These are phyloP conservation scores for Saccharomycopsis fodiens DNA, from an alignment of 805 yeast genomes.

Conservation along the genomic window DNA sequence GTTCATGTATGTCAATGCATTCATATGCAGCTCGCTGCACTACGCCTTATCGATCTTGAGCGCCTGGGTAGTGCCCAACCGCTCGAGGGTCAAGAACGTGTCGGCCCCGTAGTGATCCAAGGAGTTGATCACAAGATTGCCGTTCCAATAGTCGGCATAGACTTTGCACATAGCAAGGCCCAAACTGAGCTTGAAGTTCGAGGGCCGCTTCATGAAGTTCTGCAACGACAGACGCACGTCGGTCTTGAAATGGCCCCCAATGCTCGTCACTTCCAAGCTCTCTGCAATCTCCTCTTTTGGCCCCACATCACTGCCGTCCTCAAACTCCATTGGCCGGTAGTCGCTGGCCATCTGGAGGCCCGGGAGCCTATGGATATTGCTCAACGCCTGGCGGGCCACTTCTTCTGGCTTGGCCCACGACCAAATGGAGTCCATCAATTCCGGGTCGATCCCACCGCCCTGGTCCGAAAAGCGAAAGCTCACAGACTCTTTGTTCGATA, in stretches of 20 bases:
- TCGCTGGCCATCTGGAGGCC: slow-evolving; percentile 40
- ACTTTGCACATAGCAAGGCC: slow-evolving; percentile 91
- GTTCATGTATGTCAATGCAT: no score
- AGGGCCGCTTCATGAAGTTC: slow-evolving; percentile 63
- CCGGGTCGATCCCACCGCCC: slow-evolving; percentile 78
- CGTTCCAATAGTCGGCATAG: slow-evolving; percentile 96
- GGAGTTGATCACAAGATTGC: slow-evolving; percentile 73
- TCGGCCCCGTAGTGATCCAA: slow-evolving; percentile 91
- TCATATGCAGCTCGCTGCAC: no score
- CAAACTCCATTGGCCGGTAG: slow-evolving; percentile 24
- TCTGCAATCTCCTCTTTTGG: slow-evolving; percentile 9
- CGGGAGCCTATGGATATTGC: slow-evolving; percentile 64
- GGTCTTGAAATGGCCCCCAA: slow-evolving; percentile 28
- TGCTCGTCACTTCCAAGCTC: slow-evolving; percentile 35
- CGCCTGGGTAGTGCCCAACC: slow-evolving; percentile 63
- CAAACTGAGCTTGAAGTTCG: slow-evolving; percentile 69
- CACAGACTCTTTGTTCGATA: slow-evolving; percentile 51
- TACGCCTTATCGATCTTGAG: slow-evolving; percentile 68
- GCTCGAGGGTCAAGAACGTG: slow-evolving; percentile 69
- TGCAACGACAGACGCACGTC: slow-evolving; percentile 44
- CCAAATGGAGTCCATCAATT: slow-evolving; percentile 63
- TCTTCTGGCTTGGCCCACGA: slow-evolving; percentile 73
- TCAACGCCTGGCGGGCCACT: slow-evolving; percentile 48
- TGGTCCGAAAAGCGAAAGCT: slow-evolving; percentile 77
- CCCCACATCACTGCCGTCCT: neutral